These are phyloP conservation scores for Ceratocystis lukuohia DNA, from an alignment of 2,329 filamentous ascomycete genomes.

Conservation along the genomic window DNA sequence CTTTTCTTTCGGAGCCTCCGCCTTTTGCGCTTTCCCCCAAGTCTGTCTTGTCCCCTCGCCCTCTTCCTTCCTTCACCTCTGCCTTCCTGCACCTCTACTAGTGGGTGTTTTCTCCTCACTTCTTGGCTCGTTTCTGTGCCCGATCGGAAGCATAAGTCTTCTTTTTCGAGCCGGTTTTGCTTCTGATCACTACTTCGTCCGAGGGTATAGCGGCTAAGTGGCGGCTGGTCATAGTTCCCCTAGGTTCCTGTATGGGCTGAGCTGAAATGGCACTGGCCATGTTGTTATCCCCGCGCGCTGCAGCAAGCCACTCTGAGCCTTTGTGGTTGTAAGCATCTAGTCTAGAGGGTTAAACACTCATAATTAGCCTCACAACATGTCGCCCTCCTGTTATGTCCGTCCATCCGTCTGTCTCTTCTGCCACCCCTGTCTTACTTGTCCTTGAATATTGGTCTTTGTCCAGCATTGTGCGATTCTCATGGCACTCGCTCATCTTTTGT, in stretches of 20 bases:
- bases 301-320: not conserved
- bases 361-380: not conserved
- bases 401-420: not conserved
- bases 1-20: not conserved
- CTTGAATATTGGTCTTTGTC: not conserved
- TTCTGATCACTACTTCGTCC: slow-evolving; percentile 4
- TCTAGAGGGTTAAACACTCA: not conserved
- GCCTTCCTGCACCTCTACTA: not conserved
- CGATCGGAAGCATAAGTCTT: not conserved
- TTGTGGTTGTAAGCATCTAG: not conserved
- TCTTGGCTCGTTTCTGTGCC: not conserved
- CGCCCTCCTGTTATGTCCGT: not conserved
- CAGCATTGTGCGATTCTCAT: not conserved
- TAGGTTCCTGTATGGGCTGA: not conserved
- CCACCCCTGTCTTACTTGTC: not conserved
- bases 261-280: not conserved
- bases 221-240: not conserved
- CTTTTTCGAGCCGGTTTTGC: not conserved
- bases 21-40: not conserved
- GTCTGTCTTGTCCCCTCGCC: not conserved
- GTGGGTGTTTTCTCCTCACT: not conserved
- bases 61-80: not conserved
- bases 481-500: not conserved
- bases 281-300: not conserved
- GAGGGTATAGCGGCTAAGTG: slow-evolving; percentile 4